Evolutionary conservation across 345 rosid species (phyloP).

Genomic region (Eucalyptus shirleyi): DNA sequence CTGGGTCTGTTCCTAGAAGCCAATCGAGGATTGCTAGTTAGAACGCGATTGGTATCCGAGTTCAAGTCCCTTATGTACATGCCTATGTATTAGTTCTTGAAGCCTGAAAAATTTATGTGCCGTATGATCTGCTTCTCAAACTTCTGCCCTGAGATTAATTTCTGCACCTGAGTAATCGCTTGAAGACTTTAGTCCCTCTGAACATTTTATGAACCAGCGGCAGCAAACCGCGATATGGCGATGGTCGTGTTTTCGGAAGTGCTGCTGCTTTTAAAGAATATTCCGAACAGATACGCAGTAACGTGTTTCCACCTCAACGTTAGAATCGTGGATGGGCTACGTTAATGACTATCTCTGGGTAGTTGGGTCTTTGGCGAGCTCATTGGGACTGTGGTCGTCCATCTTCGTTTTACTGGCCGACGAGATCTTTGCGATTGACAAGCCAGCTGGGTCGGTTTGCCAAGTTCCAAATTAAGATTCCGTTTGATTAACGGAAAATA

Average conservation of each 20-base stretch:
- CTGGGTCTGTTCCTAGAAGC: neutral
- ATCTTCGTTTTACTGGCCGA: neutral
- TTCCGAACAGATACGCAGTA: neutral
- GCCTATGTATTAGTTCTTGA: neutral
- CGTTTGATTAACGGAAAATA: fast-evolving
- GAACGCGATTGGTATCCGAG: neutral
- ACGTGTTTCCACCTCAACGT: neutral
- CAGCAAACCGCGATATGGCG: neutral
- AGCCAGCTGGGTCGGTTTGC: neutral
- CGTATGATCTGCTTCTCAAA: neutral
- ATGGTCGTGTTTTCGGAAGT: neutral
- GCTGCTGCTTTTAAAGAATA: neutral
- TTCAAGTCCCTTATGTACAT: neutral
- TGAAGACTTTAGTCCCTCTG: neutral
- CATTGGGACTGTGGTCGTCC: neutral
- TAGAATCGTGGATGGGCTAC: neutral
- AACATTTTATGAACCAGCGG: too few species aligned
- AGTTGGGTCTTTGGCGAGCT: neutral
- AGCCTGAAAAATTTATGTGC: neutral
- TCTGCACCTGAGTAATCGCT: neutral
- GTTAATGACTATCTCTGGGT: neutral
- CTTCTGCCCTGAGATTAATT: neutral
- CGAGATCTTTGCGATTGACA: neutral
- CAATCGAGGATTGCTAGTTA: neutral
- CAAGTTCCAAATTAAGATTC: neutral